Evolutionary conservation across 768 basidiomycete species (phyloP).

Genomic region (Mrakia blollopis): DNA sequence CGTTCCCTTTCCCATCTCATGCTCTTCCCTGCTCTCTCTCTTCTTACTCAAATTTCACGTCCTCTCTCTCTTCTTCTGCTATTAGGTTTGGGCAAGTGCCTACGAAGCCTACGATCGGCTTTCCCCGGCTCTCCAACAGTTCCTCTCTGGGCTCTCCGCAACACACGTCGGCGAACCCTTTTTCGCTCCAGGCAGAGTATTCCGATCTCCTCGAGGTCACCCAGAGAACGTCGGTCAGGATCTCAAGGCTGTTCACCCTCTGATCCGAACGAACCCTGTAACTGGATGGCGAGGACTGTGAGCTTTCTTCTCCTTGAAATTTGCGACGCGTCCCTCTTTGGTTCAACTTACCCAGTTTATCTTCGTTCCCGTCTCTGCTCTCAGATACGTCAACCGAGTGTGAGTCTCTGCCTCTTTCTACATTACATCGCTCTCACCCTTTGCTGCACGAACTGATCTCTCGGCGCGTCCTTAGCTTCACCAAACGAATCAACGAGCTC

Average conservation of each 20-base stretch:
- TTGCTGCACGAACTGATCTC: not conserved
- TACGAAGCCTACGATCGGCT: conserved; percentile 64
- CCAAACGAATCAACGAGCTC: conserved; percentile 55
- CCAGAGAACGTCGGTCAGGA: conserved; percentile 54
- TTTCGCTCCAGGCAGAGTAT: conserved; percentile 30
- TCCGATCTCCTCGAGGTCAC: conserved; percentile 49
- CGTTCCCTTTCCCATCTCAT: not conserved
- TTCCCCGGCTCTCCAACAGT: conserved; percentile 53
- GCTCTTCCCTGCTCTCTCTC: not conserved
- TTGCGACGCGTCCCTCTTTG: too few relatives aligned
- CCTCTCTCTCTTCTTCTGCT: not conserved
- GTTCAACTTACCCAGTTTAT: not conserved
- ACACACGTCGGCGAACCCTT: conserved; percentile 48
- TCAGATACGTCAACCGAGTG: not conserved
- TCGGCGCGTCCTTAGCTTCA: conserved; percentile 46
- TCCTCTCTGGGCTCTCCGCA: conserved; percentile 58
- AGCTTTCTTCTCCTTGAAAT: not conserved
- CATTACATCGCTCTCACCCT: not conserved
- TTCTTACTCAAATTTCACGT: not conserved
- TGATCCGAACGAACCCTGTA: conserved; percentile 56
- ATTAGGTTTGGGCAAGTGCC: conserved; percentile 43
- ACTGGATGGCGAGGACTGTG: conserved; percentile 59
- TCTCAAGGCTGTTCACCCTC: conserved; percentile 52
- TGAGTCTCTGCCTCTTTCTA: not conserved
- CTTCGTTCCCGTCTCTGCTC: not conserved